These are phyloP conservation scores for Chlamydomonas schloesseri DNA, from an alignment of 139 green algal genomes.

Conservation along the genomic window DNA sequence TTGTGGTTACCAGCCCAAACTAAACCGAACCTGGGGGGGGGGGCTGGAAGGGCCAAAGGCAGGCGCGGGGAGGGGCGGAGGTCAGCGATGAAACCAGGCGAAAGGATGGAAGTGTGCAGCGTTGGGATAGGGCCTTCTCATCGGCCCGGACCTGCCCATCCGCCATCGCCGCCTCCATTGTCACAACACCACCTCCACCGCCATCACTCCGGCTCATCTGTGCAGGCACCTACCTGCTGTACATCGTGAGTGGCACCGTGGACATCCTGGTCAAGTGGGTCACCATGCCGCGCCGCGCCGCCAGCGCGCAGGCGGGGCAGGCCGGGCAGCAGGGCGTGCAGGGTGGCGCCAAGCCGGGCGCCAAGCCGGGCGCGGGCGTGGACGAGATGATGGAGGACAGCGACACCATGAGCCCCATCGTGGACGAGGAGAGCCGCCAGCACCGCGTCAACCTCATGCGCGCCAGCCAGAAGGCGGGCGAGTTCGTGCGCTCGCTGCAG, in stretches of 20 bases:
- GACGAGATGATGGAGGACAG: constrained; percentile 45
- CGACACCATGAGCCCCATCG: constrained; percentile 51
- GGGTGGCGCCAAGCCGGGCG: background rate
- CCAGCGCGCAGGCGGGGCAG: background rate
- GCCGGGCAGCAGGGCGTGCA: background rate
- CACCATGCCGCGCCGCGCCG: constrained; percentile 8
- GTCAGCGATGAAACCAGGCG: too few species aligned
- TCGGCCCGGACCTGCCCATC: too few species aligned
- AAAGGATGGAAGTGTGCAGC: too few species aligned
- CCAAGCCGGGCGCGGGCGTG: constrained; percentile 1
- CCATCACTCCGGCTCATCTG: too few species aligned
- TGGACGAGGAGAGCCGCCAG: constrained; percentile 55
- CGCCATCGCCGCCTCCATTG: too few species aligned
- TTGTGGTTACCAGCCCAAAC: too few species aligned
- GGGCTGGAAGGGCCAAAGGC: too few species aligned
- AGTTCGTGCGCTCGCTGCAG: constrained; percentile 54
- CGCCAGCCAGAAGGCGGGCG: constrained; percentile 47
- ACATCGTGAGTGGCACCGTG: constrained; percentile 62
- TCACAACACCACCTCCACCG: too few species aligned
- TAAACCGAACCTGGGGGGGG: too few species aligned
- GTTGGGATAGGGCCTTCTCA: too few species aligned
- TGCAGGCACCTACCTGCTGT: constrained; percentile 55
- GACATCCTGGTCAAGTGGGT: constrained; percentile 58
- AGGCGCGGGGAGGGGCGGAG: too few species aligned
- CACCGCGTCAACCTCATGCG: constrained; percentile 51